Evolutionary conservation across 2,329 filamentous ascomycete species (phyloP).

Genomic region (Dactylonectria estremocensis): DNA sequence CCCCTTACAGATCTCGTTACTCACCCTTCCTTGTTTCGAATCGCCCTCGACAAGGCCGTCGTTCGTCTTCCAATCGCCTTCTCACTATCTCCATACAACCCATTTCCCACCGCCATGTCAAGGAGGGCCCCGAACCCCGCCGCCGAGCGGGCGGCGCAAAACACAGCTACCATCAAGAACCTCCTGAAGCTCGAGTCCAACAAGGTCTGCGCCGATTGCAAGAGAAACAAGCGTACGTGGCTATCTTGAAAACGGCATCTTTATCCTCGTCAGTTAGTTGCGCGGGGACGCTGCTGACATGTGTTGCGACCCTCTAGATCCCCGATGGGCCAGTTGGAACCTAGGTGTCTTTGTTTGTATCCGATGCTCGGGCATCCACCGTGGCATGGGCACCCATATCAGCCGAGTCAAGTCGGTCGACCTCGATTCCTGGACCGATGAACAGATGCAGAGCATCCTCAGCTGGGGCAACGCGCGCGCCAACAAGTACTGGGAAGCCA

Average conservation of each 20-base stretch:
- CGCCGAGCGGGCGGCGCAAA: slow-evolving; percentile 91
- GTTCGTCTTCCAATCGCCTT: slow-evolving; percentile 8
- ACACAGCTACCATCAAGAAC: slow-evolving; percentile 93
- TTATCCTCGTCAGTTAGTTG: not conserved
- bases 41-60: slow-evolving; percentile 12
- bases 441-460: slow-evolving; percentile 93
- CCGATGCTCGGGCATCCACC: slow-evolving; percentile 97
- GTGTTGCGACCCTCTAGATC: slow-evolving; percentile 71
- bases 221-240: slow-evolving; percentile 93
- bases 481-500: slow-evolving; percentile 99
- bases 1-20: slow-evolving; percentile 23
- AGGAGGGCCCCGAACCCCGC: slow-evolving; percentile 83
- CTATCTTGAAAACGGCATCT: not conserved
- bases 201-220: slow-evolving; percentile 98
- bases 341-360: slow-evolving; percentile 98
- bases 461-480: slow-evolving; percentile 97
- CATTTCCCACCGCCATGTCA: slow-evolving; percentile 72
- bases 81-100: slow-evolving; percentile 4
- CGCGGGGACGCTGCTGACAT: slow-evolving; percentile 22
- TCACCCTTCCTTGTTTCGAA: slow-evolving; percentile 1
- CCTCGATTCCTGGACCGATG: slow-evolving; percentile 98
- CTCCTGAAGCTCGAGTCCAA: slow-evolving; percentile 95
- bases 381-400: slow-evolving; percentile 99
- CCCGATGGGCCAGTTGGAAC: slow-evolving; percentile 99
- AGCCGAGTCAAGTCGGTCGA: slow-evolving; percentile 98